Percentiles rank a stretch among this genome's conserved stretches.
phyloP scores from a whole-genome alignment of 2,329 filamentous ascomycete genomes.

The Aciculosporium take region DNA sequence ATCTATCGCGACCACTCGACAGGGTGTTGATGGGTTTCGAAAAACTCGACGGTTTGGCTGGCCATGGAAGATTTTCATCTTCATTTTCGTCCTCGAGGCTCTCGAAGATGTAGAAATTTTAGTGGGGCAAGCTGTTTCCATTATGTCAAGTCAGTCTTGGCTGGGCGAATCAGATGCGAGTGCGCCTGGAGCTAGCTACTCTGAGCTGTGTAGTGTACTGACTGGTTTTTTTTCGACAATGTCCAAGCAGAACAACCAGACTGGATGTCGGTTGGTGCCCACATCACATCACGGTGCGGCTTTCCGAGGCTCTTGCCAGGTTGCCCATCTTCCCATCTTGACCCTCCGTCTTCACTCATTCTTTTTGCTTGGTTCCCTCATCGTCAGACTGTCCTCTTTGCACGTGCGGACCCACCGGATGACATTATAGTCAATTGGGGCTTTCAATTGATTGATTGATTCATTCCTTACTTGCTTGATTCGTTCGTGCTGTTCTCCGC shows the following conservation, averaged over 20 bases:
- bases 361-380: constrained; percentile 1
- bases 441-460: neutral
- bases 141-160: constrained; percentile 4
- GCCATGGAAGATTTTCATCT: constrained; percentile 42
- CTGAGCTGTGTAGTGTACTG: too few species aligned
- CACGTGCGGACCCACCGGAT: constrained; percentile 19
- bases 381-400: neutral
- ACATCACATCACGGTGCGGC: too few species aligned
- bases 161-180: neutral
- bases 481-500: constrained; percentile 10
- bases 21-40: neutral
- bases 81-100: constrained; percentile 13
- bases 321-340: constrained; percentile 2
- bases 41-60: neutral
- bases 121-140: constrained; percentile 9
- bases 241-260: too few species aligned
- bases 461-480: constrained; percentile 4
- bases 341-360: neutral
- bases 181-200: too few species aligned
- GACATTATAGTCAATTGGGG: constrained; percentile 11
- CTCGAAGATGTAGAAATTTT: constrained; percentile 10
- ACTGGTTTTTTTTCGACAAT: too few species aligned
- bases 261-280: too few species aligned
- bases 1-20: too few species aligned
- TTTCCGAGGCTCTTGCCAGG: too few species aligned